These are phyloP conservation scores for Colletotrichum filicis DNA, from an alignment of 2,329 filamentous ascomycete species.

Conservation along the genomic window DNA sequence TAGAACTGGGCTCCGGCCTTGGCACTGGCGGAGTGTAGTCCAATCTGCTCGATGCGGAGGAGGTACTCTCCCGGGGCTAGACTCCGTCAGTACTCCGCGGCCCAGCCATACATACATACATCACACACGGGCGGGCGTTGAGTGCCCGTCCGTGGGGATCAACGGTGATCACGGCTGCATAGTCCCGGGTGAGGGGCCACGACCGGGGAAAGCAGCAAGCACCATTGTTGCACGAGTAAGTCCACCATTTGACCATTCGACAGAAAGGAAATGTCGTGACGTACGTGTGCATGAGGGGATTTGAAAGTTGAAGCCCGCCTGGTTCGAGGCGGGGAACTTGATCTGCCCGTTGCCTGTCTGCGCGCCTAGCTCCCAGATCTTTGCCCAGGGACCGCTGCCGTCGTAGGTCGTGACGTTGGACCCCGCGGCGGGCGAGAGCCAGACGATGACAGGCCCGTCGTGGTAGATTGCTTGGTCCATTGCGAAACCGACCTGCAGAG, in stretches of 20 bases:
- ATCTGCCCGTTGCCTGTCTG: conserved; percentile 28
- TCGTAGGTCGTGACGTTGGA: conserved; percentile 29
- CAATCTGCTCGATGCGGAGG: conserved; percentile 50
- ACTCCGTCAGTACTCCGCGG: not conserved
- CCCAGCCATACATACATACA: not conserved
- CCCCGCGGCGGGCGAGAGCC: conserved; percentile 24
- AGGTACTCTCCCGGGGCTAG: conserved; percentile 43
- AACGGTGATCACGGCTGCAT: not conserved
- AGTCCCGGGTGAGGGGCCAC: not conserved
- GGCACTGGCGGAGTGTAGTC: conserved; percentile 45
- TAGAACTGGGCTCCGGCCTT: conserved; percentile 50
- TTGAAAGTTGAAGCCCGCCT: conserved; percentile 30
- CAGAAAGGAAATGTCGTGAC: not conserved
- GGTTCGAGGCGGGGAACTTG: conserved; percentile 29
- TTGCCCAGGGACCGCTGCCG: conserved; percentile 28
- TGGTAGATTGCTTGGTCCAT: conserved; percentile 33
- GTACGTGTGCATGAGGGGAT: conserved; percentile 33
- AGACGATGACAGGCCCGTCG: conserved; percentile 28
- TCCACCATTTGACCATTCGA: too few relatives aligned
- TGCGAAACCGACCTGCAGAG: conserved; percentile 15
- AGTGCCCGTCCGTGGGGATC: too few relatives aligned
- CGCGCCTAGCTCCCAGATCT: conserved; percentile 31
- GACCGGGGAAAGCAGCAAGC: not conserved
- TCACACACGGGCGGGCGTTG: not conserved
- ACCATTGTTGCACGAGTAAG: not conserved